A percentile compares a stretch with the other conserved stretches of the same genome.
Conservation (phyloP, 1,139 yeast genomes). For the Hyphopichia pseudoburtonii region DNA sequence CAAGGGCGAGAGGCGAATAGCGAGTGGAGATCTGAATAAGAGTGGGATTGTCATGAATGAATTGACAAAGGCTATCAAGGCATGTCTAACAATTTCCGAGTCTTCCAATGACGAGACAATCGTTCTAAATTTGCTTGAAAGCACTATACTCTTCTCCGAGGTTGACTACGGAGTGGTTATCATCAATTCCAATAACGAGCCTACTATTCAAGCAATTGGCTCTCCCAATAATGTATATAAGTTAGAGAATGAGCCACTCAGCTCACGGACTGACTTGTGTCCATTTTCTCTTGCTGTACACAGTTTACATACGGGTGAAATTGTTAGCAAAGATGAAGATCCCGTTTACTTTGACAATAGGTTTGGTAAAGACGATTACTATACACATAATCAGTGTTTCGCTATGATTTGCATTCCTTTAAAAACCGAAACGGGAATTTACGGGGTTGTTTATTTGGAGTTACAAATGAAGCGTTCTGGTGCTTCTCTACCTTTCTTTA, state of each 20-base stretch:
- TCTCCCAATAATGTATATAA: conserved; percentile 36
- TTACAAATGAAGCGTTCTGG: conserved; percentile 19
- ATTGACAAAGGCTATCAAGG: conserved; percentile 34
- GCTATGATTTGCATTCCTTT: conserved; percentile 51
- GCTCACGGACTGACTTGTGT: conserved; percentile 43
- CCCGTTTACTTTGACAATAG: conserved; percentile 33
- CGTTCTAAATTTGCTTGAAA: conserved; percentile 38
- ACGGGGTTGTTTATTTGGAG: conserved; percentile 54
- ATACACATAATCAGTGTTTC: conserved; percentile 30
- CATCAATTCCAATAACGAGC: conserved; percentile 34
- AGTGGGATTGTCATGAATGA: conserved; percentile 9
- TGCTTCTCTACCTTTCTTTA: conserved; percentile 20
- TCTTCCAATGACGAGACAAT: conserved; percentile 42
- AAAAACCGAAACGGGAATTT: conserved; percentile 39
- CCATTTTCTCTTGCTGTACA: conserved; percentile 45
- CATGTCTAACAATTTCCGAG: conserved; percentile 52
- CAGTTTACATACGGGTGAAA: conserved; percentile 39
- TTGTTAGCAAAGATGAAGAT: conserved; percentile 39
- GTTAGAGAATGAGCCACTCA: conserved; percentile 39
- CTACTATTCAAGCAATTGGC: conserved; percentile 45
- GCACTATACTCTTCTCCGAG: conserved; percentile 40
- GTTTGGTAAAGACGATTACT: conserved; percentile 44
- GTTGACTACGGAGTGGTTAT: conserved; percentile 50
- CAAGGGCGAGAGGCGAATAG: too few species aligned
- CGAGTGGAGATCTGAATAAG: background rate